Base-by-base conservation (phyloP, 2,329 filamentous ascomycete genomes). In the Metarhizium rileyi region DNA sequence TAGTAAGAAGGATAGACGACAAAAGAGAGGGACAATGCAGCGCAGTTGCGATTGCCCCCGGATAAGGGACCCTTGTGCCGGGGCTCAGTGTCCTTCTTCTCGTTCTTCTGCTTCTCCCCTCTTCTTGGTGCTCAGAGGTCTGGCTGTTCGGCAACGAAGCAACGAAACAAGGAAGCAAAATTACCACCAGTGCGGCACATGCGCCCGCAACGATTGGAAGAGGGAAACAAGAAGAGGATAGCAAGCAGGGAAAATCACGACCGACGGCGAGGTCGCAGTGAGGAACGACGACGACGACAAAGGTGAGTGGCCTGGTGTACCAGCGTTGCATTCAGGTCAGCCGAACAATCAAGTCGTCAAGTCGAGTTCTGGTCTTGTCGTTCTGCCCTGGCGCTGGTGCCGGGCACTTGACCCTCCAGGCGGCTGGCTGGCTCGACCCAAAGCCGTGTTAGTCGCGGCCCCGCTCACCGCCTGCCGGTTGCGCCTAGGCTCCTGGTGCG, bases 401-500 rank as follows among this genome's bases (percentile, higher is more conserved):
- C 25, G 20, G 45, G 25, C 18, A 36, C 23, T 10, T 41, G 33
- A 22, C n/a, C n/a, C n/a, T 41, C 41, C 30, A 47, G 44, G 41
- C 20, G 43, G 26, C 27, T 20, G 28, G 36, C 16, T 38, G 38
- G 38, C 20, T 42, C 6, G 20, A 14, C 20, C 27, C 25, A 20
- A 46, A 16, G 25, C 30, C 6, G 51, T 49, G 52, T 57, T 56
- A 58, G 53, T 55, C 53, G 52, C 52, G 46, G 35, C 22, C 36
- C 48, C 40, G 45, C 49, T 53, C 55, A 56, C 56, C 55, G 55
- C 55, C 52, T 57, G 47, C 53, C 53, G 30, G 16, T 48, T 54
- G 40, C 44, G 51, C 46, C n/a, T 41, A 43, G 42, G 33, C 27
- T 41, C 41, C 44, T 53, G 40, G 36, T n/a, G 7, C 42, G 30